phyloP scores from a whole-genome alignment of 2,329 filamentous ascomycete species.

The Scleromitrula shiraiana region DNA sequence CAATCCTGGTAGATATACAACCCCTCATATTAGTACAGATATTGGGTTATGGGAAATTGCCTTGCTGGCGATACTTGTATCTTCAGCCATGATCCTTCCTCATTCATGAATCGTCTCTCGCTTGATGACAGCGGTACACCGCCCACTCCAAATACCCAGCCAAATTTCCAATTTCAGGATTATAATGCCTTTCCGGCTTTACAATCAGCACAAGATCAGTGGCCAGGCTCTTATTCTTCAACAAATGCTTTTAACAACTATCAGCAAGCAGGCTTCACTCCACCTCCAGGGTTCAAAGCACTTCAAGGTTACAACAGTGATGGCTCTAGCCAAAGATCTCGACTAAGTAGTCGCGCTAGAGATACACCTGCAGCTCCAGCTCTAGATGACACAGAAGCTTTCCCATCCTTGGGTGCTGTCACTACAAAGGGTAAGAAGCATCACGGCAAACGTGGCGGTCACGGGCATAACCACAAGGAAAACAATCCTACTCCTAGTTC shows the following conservation, averaged over 20 bases:
- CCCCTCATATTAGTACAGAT: conserved; percentile 43
- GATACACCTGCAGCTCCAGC: conserved; percentile 62
- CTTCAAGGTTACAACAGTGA: conserved; percentile 49
- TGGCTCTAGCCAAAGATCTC: conserved; percentile 65
- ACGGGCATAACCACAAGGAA: conserved; percentile 64
- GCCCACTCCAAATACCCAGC: conserved; percentile 52
- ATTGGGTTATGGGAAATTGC: conserved; percentile 94
- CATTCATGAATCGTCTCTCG: conserved; percentile 73
- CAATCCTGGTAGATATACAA: not conserved
- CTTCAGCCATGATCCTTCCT: conserved; percentile 91
- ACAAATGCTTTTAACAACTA: conserved; percentile 42
- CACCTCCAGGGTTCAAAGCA: conserved; percentile 63
- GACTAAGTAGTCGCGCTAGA: conserved; percentile 67
- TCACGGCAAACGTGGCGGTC: conserved; percentile 82
- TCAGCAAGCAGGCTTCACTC: conserved; percentile 45
- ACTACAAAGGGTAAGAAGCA: conserved; percentile 79
- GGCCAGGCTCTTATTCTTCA: conserved; percentile 37
- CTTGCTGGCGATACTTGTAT: conserved; percentile 89
- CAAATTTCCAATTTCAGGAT: conserved; percentile 72
- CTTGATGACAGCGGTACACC: conserved; percentile 62
- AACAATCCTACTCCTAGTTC: conserved; percentile 60
- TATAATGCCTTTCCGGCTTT: conserved; percentile 79
- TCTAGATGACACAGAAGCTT: conserved; percentile 91
- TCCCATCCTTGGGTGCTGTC: conserved; percentile 77
- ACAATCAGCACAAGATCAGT: conserved; percentile 51